These are phyloP conservation scores for Tetrahymena borealis DNA, from an alignment of 73 alveolate genomes.

Conservation along the genomic window DNA sequence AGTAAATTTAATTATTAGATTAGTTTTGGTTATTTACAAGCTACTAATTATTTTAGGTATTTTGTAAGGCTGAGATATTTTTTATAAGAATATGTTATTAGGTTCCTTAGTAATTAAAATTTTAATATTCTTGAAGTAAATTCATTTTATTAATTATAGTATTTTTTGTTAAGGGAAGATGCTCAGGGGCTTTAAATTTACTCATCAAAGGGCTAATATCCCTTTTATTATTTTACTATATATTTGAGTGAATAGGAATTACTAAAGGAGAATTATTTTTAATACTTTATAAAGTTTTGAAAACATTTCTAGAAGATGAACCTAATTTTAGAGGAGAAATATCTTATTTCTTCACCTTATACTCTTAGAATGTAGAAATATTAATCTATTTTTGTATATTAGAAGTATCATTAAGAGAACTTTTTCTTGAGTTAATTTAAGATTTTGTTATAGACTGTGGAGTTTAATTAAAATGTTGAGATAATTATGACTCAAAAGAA, in stretches of 20 bases:
- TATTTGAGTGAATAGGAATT: neutral
- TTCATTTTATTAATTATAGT: neutral
- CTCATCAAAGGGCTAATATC: neutral
- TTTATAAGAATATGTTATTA: too few relatives aligned
- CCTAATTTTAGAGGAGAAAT: neutral
- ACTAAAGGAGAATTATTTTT: neutral
- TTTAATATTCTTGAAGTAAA: neutral
- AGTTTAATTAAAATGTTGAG: neutral
- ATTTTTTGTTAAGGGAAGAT: neutral
- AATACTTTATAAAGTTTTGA: too few relatives aligned
- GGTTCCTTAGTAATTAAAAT: neutral
- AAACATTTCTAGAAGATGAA: neutral
- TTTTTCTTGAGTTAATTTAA: neutral
- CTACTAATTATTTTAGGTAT: too few relatives aligned
- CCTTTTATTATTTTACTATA: neutral
- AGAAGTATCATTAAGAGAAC: neutral
- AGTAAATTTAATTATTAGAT: neutral
- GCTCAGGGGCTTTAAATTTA: neutral
- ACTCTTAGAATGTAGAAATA: neutral
- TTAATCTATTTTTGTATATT: neutral
- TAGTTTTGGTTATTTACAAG: neutral
- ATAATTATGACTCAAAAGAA: neutral
- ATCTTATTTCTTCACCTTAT: neutral
- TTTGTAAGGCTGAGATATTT: too few relatives aligned
- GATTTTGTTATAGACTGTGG: neutral